Percentiles rank a stretch among this genome's conserved stretches.
phyloP scores from a whole-genome alignment of 805 yeast genomes.

The Komagataella ulmi region DNA sequence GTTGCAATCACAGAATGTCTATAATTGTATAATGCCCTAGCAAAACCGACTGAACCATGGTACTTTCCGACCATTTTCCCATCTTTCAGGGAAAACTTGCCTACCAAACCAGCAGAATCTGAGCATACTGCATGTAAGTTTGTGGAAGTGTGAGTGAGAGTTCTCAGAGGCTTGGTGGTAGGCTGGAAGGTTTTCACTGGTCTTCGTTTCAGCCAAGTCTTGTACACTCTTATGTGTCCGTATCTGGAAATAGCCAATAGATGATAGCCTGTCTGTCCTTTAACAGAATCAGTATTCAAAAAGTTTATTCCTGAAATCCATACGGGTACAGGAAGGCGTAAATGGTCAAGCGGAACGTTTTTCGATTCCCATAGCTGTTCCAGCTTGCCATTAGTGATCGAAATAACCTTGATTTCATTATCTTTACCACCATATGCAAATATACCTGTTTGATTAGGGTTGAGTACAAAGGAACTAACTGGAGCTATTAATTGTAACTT shows the following conservation, averaged over 20 bases:
- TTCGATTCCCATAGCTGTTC: conserved; percentile 51
- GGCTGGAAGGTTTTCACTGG: conserved; percentile 50
- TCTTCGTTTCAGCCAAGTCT: conserved; percentile 50
- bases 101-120: conserved; percentile 19
- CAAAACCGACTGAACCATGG: conserved; percentile 69
- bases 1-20: conserved; percentile 39
- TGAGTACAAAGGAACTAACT: conserved; percentile 30
- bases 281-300: conserved; percentile 15
- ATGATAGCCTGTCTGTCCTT: conserved; percentile 26
- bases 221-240: conserved; percentile 69
- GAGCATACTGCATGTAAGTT: background rate
- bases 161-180: conserved; percentile 23
- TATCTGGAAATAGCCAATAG: conserved; percentile 57
- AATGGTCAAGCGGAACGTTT: conserved; percentile 67
- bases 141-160: conserved; percentile 27
- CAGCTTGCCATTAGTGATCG: conserved; percentile 16
- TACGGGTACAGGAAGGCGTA: conserved; percentile 74
- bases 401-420: conserved; percentile 45
- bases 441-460: conserved; percentile 32
- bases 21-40: conserved; percentile 22
- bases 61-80: conserved; percentile 56
- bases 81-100: conserved; percentile 34
- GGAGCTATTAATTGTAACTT: conserved; percentile 28
- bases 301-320: conserved; percentile 56
- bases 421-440: conserved; percentile 86